Evolutionary conservation across 2,329 filamentous ascomycete species (phyloP), one percentile per base, ranked within the genome.

Genomic region (Pestalotiopsis sp.): DNA sequence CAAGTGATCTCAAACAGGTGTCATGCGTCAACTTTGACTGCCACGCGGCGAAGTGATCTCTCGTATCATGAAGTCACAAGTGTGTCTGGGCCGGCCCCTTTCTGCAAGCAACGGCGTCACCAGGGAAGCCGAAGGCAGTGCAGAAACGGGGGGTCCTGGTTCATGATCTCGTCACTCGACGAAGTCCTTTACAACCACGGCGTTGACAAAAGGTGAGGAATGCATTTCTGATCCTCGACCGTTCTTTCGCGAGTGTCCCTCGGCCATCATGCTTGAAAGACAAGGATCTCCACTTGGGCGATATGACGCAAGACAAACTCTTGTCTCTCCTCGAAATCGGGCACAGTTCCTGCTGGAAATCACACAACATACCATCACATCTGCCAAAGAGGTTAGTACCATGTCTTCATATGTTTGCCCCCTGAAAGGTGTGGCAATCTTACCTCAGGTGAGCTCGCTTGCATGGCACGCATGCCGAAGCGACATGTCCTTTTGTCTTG

Each of bases 381-480:
- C 88, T 90, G 72, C 64, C 70, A 13, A 71, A 38, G 31, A 36
- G 67, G 77, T 84, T 76, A 84, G 79, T 49, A 64, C 73, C 66
- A 45, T 64, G 57, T 58, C 57, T 65, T 36, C 49, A 57, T 67
- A 64, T 41, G 36, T 23, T 66, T 68, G 60, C 45, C 13, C 11
- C 11, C 71, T 72, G 61, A 23, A 66, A 67, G 64, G 60, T 66
- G 23, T 60, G 41, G 23, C 52, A n/a, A 68, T 73, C 83, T 77
- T 81, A 90, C 88, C 89, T 85, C 71, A 96, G 86, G 86, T 96
- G 93, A 49, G 93, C 93, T 79, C 90, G 90, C 78, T 95, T 95
- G 82, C 93, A 96, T 69, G 94, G 93, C 73, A 95, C 91, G 78
- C 93, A 96, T 31, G 93, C 93, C 45, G 92, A 95, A 64, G 92